phyloP scores from a whole-genome alignment of 306 rosid genomes.

The Prunus dulcis region DNA sequence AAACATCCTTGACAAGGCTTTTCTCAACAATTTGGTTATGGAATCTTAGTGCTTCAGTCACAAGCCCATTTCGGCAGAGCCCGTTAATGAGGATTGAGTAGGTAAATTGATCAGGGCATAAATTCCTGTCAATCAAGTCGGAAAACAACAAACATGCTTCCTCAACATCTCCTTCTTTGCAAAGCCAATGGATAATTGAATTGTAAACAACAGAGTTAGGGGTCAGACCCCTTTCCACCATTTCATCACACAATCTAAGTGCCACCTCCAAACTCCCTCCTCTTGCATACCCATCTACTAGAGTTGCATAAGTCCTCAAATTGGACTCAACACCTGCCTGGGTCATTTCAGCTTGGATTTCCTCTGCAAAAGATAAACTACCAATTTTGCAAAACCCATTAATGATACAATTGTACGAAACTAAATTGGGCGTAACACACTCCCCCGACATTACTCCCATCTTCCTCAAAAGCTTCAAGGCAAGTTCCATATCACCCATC shows the following conservation, averaged over 20 bases:
- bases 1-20: constrained; percentile 32
- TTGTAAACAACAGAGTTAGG: constrained; percentile 50
- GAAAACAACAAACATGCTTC: constrained; percentile 45
- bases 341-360: constrained; percentile 35
- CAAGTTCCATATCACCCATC: constrained; percentile 45
- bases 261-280: constrained; percentile 54
- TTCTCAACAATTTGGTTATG: constrained; percentile 27
- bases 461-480: constrained; percentile 43
- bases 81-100: constrained; percentile 50
- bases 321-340: constrained; percentile 33
- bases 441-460: constrained; percentile 34
- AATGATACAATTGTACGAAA: constrained; percentile 47
- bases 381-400: constrained; percentile 55
- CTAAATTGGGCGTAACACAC: constrained; percentile 36
- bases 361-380: constrained; percentile 39
- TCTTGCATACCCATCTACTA: constrained; percentile 51
- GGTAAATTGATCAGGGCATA: constrained; percentile 50
- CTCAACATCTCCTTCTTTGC: constrained; percentile 38
- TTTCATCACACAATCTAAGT: constrained; percentile 45
- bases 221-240: constrained; percentile 47
- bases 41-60: constrained; percentile 43
- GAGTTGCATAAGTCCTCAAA: constrained; percentile 47
- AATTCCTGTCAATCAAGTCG: constrained; percentile 43
- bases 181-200: constrained; percentile 52
- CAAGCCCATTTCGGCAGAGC: constrained; percentile 44